These are phyloP conservation scores for Jaltomata sinuosa DNA, from an alignment of 257 asterid genomes.

Conservation along the genomic window DNA sequence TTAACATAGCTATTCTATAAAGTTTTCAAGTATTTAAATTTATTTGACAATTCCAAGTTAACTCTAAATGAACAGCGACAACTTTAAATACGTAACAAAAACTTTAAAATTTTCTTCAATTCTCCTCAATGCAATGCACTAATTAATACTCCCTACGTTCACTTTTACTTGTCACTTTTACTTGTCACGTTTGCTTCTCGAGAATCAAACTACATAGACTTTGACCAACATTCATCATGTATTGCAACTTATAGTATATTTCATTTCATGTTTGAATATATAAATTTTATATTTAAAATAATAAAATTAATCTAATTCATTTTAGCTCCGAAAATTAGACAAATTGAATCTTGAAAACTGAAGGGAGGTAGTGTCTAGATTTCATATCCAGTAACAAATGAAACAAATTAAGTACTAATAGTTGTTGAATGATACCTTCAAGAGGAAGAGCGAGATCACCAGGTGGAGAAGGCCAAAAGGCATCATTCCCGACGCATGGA, in stretches of 20 bases:
- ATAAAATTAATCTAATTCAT: too few relatives aligned
- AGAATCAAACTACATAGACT: too few relatives aligned
- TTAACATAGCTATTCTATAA: background rate
- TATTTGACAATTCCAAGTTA: background rate
- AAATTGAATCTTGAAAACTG: too few relatives aligned
- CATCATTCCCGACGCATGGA: slow-evolving; percentile 96
- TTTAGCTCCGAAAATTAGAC: too few relatives aligned
- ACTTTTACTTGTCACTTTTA: too few relatives aligned
- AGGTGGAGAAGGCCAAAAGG: slow-evolving; percentile 62
- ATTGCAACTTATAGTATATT: too few relatives aligned
- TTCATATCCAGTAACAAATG: background rate
- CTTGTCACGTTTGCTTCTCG: too few relatives aligned
- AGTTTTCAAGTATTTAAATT: background rate
- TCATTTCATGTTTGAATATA: too few relatives aligned
- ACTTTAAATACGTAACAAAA: background rate
- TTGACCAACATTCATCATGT: too few relatives aligned
- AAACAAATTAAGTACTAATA: background rate
- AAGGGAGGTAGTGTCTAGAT: background rate
- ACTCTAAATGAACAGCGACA: background rate
- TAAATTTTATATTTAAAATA: too few relatives aligned
- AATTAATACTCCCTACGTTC: background rate
- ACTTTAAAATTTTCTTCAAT: background rate
- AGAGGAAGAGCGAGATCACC: slow-evolving; percentile 77
- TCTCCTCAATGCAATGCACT: background rate
- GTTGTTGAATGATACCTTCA: slow-evolving; percentile 42